Conservation (phyloP, 1,139 yeast genomes). For the Yamadazyma dendronema region DNA sequence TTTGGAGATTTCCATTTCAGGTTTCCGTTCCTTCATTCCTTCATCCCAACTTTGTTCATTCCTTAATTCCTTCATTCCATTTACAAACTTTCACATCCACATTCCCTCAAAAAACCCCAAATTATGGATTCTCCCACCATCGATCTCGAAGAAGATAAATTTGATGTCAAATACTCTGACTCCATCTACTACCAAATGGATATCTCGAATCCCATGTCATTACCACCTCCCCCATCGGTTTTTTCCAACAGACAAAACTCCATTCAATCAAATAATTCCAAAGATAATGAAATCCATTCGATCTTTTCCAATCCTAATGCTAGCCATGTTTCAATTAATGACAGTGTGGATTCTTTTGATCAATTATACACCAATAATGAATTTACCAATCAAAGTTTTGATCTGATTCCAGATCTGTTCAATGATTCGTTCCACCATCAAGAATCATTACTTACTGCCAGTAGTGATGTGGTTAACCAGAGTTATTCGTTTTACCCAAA, state of each 20-base stretch:
- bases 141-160: slow-evolving; percentile 14
- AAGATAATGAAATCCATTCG: slow-evolving; percentile 17
- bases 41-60: not conserved
- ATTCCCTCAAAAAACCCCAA: not conserved
- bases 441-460: slow-evolving; percentile 15
- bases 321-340: slow-evolving; percentile 14
- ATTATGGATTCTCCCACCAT: slow-evolving; percentile 17
- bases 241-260: slow-evolving; percentile 16
- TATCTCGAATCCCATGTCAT: slow-evolving; percentile 4
- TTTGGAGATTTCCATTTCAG: no score
- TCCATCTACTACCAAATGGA: slow-evolving; percentile 2
- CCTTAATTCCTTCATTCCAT: not conserved
- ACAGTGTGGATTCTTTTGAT: slow-evolving; percentile 17
- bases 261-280: slow-evolving; percentile 15
- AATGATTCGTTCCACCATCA: slow-evolving; percentile 5
- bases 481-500: slow-evolving; percentile 5
- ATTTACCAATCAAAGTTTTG: slow-evolving; percentile 29
- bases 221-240: slow-evolving; percentile 22
- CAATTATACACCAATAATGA: slow-evolving; percentile 26
- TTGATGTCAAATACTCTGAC: slow-evolving; percentile 8
- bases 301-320: slow-evolving; percentile 25
- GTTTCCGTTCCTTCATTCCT: no score
- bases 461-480: not conserved
- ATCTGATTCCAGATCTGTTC: slow-evolving; percentile 25
- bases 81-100: not conserved